These are phyloP conservation scores for Globisporangium polare DNA, from an alignment of 352 stramenopile genomes.

Conservation along the genomic window DNA sequence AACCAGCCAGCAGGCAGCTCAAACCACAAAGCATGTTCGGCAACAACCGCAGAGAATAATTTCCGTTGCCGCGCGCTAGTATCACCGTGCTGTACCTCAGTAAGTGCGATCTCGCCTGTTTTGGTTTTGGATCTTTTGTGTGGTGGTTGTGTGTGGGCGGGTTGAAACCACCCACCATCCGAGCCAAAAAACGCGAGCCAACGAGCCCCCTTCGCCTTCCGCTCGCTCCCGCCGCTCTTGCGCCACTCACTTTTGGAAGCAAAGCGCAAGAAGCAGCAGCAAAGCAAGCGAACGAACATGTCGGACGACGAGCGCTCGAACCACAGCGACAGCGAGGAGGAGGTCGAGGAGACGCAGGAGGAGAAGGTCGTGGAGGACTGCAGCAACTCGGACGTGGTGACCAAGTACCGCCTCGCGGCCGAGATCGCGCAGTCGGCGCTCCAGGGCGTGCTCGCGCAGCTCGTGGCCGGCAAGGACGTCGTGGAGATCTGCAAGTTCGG, in stretches of 20 bases:
- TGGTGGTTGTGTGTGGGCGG: conserved; percentile 10
- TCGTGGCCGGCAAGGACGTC: conserved; percentile 91
- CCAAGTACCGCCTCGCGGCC: conserved; percentile 97
- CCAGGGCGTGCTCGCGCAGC: conserved; percentile 93
- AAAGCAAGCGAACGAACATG: conserved; percentile 8
- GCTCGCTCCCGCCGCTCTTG: not conserved
- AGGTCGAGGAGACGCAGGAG: conserved; percentile 53
- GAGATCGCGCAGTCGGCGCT: conserved; percentile 99
- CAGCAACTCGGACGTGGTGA: conserved; percentile 90
- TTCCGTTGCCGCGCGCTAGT: too few relatives aligned
- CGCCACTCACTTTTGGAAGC: conserved; percentile 15
- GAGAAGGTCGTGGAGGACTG: conserved; percentile 78
- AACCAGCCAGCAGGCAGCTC: too few relatives aligned
- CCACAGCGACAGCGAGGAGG: conserved; percentile 74
- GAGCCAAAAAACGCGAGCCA: not conserved
- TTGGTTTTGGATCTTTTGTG: conserved; percentile 10
- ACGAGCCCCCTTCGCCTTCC: not conserved
- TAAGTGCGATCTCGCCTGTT: not conserved
- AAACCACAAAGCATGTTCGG: too few relatives aligned
- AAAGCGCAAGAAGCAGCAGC: conserved; percentile 11
- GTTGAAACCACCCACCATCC: not conserved
- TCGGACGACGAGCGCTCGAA: conserved; percentile 50
- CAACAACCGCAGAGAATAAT: too few relatives aligned
- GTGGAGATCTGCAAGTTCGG: conserved; percentile 95
- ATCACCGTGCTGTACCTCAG: too few relatives aligned